Conservation (phyloP, 2,329 filamentous ascomycete species). For the Colletotrichum sojae region DNA sequence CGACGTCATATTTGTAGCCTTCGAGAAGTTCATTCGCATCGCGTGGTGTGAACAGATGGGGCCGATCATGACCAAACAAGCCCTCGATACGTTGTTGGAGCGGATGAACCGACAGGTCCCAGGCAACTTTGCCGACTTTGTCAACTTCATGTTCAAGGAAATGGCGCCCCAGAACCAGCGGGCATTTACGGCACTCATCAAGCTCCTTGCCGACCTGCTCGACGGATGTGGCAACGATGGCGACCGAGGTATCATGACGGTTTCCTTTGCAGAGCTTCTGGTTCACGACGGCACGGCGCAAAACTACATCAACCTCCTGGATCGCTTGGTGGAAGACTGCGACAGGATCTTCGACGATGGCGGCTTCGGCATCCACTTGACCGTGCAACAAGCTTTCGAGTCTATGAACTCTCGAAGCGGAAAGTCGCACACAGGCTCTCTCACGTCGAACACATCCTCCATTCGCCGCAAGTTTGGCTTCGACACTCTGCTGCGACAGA, state of each 20-base stretch:
- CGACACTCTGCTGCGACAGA: slow-evolving; percentile 81
- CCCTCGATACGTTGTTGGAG: slow-evolving; percentile 81
- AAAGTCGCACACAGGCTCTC: slow-evolving; percentile 78
- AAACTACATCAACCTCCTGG: slow-evolving; percentile 89
- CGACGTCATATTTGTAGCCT: slow-evolving; percentile 90
- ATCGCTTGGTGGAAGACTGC: slow-evolving; percentile 90
- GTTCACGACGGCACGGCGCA: slow-evolving; percentile 83
- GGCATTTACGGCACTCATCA: slow-evolving; percentile 87
- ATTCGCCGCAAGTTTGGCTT: slow-evolving; percentile 88
- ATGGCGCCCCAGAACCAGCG: slow-evolving; percentile 80
- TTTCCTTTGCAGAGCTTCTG: slow-evolving; percentile 89
- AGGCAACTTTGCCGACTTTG: slow-evolving; percentile 80
- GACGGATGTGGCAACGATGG: slow-evolving; percentile 93
- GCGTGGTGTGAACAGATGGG: slow-evolving; percentile 94
- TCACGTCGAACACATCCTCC: slow-evolving; percentile 90
- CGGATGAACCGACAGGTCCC: slow-evolving; percentile 76
- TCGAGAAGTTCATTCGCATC: slow-evolving; percentile 91
- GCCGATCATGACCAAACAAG: slow-evolving; percentile 80
- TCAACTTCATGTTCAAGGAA: slow-evolving; percentile 74
- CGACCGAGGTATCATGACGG: slow-evolving; percentile 88
- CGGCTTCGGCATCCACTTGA: slow-evolving; percentile 47
- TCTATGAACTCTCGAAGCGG: slow-evolving; percentile 72
- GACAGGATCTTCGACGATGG: slow-evolving; percentile 86
- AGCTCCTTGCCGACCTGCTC: slow-evolving; percentile 87
- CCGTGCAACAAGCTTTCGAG: slow-evolving; percentile 64